Base-by-base conservation (phyloP, 768 basidiomycete genomes). In the Phlebiopsis flavidoalba region DNA sequence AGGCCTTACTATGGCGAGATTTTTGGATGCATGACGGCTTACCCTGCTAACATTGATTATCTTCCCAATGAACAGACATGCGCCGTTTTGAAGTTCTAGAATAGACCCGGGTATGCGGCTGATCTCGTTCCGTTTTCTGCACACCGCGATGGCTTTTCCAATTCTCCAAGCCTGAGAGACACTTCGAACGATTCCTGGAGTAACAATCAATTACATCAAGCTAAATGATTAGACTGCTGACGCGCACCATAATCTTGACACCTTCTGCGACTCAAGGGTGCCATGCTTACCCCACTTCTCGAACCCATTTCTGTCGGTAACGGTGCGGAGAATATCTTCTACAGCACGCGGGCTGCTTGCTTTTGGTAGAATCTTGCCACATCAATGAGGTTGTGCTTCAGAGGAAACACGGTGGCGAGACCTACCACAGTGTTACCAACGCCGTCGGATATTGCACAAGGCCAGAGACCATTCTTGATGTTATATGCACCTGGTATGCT, bases 131-230 rank as follows among this genome's bases (percentile, higher is more conserved):
- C 72, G 73, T 69, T 79, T 79, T 50, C 82, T 75, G 59, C 80
- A 79, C 3, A 80, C 75, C 6, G 80, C 77, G 15, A 87, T 77
- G 0, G 84, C 84, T 33, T 83, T 75, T 8, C 87, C 87, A 21
- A 88, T 78, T 50, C 82, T 73, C 86, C 87, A 88, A 8, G 82
- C 80, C 67, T 83, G 76, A 21, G 84, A 86, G 11, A 84, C 76
- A 26, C 81, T 83, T 47, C 79, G 81, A 2, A 76, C 73, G 15
- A 84, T 60, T 7, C 70, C 68, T 69, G 50, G n/a, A n/a, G 1
- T 15, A 40, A 15, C 17, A 14, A 15, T 3, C n/a, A n/a, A n/a
- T 35, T 15, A 58, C 14, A 15, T 43, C 36, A 5, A 11, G 26
- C 33, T 5, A 1, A n/a, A 46, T n/a, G 11, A 26, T 53, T 24